Percentiles rank a stretch among this genome's conserved stretches.
Conservation (phyloP, 2,329 filamentous ascomycete genomes). For the Ceratocystis eucalypticola region DNA sequence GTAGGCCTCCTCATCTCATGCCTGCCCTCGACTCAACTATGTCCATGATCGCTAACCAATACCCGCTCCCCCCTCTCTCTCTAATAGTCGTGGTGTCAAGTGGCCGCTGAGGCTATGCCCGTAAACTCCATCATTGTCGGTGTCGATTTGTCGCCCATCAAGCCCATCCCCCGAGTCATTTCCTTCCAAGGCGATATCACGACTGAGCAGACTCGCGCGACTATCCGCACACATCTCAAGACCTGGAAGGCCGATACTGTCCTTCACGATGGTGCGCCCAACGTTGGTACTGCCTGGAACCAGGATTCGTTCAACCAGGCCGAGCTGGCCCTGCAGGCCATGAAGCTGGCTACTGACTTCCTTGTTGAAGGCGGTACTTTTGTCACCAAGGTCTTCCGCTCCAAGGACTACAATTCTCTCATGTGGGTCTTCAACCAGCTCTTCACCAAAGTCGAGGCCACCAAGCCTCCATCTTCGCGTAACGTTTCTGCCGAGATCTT, state of each 20-base stretch:
- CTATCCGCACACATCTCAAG: conserved; percentile 78
- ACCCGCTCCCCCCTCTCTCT: not conserved
- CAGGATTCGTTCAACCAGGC: conserved; percentile 98
- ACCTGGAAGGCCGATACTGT: conserved; percentile 94
- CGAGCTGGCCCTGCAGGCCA: conserved; percentile 74
- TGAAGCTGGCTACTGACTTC: conserved; percentile 93
- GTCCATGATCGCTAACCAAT: conserved; percentile 22
- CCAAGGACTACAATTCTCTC: conserved; percentile 90
- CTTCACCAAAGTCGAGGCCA: conserved; percentile 89
- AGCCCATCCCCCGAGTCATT: conserved; percentile 84
- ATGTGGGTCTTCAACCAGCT: conserved; percentile 97
- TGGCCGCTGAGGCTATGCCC: conserved; percentile 91
- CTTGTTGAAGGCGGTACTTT: conserved; percentile 79
- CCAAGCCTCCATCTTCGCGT: conserved; percentile 87
- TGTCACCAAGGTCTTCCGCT: conserved; percentile 93
- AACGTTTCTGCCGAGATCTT: conserved; percentile 98
- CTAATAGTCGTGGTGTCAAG: conserved; percentile 78
- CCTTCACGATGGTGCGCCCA: conserved; percentile 91
- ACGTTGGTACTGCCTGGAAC: conserved; percentile 94
- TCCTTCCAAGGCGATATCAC: conserved; percentile 97
- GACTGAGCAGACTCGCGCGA: conserved; percentile 86
- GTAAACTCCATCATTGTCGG: conserved; percentile 79
- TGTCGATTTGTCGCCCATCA: conserved; percentile 89
- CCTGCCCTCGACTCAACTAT: not conserved
- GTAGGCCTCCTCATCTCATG: conserved; percentile 36